A percentile compares a stretch with the other conserved stretches of the same genome.
phyloP scores from a whole-genome alignment of 305 asterid species.

The Fraxinus xanthoxyloides region DNA sequence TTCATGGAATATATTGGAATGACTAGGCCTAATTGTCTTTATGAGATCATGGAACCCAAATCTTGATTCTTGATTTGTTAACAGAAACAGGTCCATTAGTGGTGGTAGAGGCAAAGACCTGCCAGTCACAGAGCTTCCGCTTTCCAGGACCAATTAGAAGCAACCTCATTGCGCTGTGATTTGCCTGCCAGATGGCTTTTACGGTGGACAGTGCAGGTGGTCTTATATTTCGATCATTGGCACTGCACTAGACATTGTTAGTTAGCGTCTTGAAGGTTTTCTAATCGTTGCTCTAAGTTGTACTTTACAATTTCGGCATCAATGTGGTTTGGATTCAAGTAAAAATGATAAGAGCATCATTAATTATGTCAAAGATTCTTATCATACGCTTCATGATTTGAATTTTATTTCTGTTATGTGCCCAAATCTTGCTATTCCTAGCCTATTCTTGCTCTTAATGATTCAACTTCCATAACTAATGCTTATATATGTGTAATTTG shows the following conservation, averaged over 20 bases:
- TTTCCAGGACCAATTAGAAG: slow-evolving; percentile 50
- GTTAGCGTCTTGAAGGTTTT: not conserved
- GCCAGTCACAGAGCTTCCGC: slow-evolving; percentile 42
- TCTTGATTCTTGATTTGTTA: not conserved
- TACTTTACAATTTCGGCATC: not conserved
- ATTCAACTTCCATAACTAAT: too few relatives aligned
- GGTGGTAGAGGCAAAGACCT: slow-evolving; percentile 55
- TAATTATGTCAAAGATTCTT: not conserved
- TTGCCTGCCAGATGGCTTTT: slow-evolving; percentile 52
- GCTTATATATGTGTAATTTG: too few relatives aligned
- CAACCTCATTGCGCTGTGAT: slow-evolving; percentile 46
- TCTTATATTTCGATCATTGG: slow-evolving; percentile 50
- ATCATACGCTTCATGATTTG: not conserved
- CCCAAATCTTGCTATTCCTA: not conserved
- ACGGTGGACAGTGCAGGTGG: slow-evolving; percentile 51
- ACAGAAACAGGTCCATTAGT: slow-evolving; percentile 9
- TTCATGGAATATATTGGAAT: not conserved
- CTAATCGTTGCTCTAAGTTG: not conserved
- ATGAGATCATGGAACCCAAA: not conserved
- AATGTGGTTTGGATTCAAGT: not conserved
- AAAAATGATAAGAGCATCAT: not conserved
- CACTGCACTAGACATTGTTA: slow-evolving; percentile 50
- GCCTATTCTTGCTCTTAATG: not conserved
- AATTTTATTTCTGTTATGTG: not conserved
- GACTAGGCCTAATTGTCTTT: not conserved